Percentiles rank a stretch among this genome's conserved stretches.
Evolutionary conservation across 352 stramenopile genomes (phyloP).

Genomic region (Aphanomyces astaci): DNA sequence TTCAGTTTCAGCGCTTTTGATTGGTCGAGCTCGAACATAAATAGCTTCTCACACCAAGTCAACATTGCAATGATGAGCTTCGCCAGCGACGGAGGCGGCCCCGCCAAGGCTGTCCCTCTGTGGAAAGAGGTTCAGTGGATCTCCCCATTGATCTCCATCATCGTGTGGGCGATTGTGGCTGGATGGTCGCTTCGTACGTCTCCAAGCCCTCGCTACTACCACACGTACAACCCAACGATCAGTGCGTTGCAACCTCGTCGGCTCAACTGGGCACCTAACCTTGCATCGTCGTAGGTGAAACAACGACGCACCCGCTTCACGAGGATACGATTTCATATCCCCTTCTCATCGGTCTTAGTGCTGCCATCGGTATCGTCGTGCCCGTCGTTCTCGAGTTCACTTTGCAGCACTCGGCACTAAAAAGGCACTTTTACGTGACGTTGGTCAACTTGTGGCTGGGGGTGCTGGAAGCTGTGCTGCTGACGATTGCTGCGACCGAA

Average conservation of each 20-base stretch:
- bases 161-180: background rate
- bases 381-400: background rate
- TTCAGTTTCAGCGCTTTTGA: too few relatives aligned
- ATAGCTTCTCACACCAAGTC: too few relatives aligned
- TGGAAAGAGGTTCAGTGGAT: constrained; percentile 14
- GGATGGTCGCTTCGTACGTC: background rate
- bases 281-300: background rate
- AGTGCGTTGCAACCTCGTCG: too few relatives aligned
- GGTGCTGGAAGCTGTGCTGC: background rate
- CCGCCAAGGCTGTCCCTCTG: background rate
- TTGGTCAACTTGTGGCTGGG: constrained; percentile 3
- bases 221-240: constrained; percentile 14
- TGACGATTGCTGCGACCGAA: background rate
- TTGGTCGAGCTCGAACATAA: too few relatives aligned
- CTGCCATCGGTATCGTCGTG: background rate
- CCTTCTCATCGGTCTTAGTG: background rate
- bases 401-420: background rate
- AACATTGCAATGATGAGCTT: too few relatives aligned
- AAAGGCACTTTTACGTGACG: background rate
- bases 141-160: background rate
- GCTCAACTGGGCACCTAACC: too few relatives aligned
- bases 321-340: constrained; percentile 1
- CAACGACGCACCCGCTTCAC: constrained; percentile 1
- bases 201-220: background rate
- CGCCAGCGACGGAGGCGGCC: background rate